These are phyloP conservation scores for Penicillium soppii DNA, from an alignment of 495 filamentous ascomycete genomes.

Conservation along the genomic window DNA sequence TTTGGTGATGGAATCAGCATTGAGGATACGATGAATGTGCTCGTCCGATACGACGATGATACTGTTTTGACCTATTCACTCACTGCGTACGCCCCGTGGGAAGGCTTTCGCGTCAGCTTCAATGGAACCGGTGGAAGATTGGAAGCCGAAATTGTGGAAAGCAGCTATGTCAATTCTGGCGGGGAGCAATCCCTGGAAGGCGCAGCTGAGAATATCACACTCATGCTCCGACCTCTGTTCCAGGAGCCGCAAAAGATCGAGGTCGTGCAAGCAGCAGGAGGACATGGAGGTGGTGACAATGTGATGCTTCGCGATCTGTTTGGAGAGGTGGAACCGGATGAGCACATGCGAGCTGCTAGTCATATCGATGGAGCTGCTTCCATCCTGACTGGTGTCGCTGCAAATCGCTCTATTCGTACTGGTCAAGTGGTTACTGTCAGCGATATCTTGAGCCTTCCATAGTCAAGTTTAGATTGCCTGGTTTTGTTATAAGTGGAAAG, in stretches of 20 bases:
- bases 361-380: conserved; percentile 56
- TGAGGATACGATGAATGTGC: conserved; percentile 59
- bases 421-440: conserved; percentile 30
- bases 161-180: conserved; percentile 34
- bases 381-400: conserved; percentile 57
- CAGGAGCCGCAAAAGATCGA: conserved; percentile 28
- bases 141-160: conserved; percentile 35
- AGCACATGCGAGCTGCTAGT: conserved; percentile 25
- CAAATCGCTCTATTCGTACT: conserved; percentile 54
- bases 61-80: conserved; percentile 34
- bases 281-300: conserved; percentile 36
- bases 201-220: conserved; percentile 42
- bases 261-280: conserved; percentile 22
- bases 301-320: conserved; percentile 32
- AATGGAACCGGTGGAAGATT: conserved; percentile 31
- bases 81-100: conserved; percentile 35
- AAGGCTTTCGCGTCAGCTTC: conserved; percentile 34
- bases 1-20: conserved; percentile 60
- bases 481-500: not conserved
- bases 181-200: conserved; percentile 33
- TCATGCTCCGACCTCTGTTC: conserved; percentile 38
- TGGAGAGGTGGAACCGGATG: conserved; percentile 20
- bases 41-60: conserved; percentile 49
- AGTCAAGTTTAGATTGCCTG: not conserved
- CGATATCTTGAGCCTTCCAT: not conserved